These are phyloP conservation scores for Thermothelomyces thermophilus DNA, from an alignment of 2,329 filamentous ascomycete species.

Conservation along the genomic window DNA sequence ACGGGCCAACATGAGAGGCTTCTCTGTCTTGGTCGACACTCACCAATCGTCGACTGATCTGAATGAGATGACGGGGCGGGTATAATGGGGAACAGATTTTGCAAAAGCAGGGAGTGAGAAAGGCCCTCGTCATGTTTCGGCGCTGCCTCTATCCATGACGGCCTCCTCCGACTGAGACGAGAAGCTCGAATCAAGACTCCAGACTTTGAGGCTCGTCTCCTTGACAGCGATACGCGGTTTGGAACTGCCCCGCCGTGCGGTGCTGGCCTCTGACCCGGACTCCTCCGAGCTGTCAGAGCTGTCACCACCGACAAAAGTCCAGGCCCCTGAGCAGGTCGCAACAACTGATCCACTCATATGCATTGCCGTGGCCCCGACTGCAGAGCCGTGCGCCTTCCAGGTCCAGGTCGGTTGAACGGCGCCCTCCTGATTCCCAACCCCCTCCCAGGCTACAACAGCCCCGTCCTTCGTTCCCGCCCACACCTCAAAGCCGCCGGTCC, in stretches of 20 bases:
- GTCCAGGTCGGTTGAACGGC: conserved; percentile 40
- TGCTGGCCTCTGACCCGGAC: conserved; percentile 1
- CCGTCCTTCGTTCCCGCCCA: conserved; percentile 55
- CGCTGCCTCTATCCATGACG: neutral
- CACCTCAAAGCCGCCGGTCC: conserved; percentile 46
- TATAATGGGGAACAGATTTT: too few species aligned
- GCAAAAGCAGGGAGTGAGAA: too few species aligned
- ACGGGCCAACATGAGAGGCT: neutral
- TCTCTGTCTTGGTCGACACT: neutral
- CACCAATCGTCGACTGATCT: too few species aligned
- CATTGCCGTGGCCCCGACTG: conserved; percentile 44
- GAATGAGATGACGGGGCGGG: too few species aligned
- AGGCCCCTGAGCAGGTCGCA: conserved; percentile 51
- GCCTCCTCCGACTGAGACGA: conserved; percentile 1
- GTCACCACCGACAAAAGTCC: conserved; percentile 36
- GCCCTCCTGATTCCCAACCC: conserved; percentile 43
- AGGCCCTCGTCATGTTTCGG: neutral
- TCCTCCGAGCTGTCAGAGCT: conserved; percentile 19
- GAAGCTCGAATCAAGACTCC: conserved; percentile 31
- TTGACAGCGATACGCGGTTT: conserved; percentile 22
- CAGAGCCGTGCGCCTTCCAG: conserved; percentile 43
- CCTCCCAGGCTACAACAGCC: conserved; percentile 52
- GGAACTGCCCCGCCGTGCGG: neutral
- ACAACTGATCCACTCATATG: conserved; percentile 50
- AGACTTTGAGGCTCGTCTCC: conserved; percentile 38